phyloP scores from a whole-genome alignment of 2,329 filamentous ascomycete species.

The Hypoxylon sp. region DNA sequence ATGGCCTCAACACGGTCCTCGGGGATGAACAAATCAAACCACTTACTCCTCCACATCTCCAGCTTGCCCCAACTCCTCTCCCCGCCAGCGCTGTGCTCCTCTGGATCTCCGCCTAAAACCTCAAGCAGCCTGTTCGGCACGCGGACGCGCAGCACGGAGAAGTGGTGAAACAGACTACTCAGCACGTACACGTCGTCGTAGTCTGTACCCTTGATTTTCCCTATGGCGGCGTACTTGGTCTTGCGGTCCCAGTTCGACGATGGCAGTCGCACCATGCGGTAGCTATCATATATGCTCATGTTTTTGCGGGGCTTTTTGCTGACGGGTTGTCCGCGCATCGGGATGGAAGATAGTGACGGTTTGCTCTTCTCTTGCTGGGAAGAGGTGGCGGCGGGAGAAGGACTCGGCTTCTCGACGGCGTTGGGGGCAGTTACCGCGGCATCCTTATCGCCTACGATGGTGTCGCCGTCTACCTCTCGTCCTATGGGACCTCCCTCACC shows the following conservation, averaged over 20 bases:
- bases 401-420: neutral
- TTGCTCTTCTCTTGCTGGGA: neutral
- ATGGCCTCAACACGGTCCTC: conserved; percentile 66
- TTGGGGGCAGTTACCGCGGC: conserved; percentile 3
- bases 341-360: conserved; percentile 22
- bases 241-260: conserved; percentile 68
- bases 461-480: conserved; percentile 63
- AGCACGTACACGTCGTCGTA: conserved; percentile 70
- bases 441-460: conserved; percentile 58
- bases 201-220: conserved; percentile 55
- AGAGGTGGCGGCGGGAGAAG: neutral
- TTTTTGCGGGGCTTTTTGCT: conserved; percentile 63
- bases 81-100: conserved; percentile 45
- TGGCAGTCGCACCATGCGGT: conserved; percentile 68
- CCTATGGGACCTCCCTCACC: conserved; percentile 70
- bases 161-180: conserved; percentile 68
- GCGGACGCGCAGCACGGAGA: conserved; percentile 66
- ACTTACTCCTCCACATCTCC: conserved; percentile 65
- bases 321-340: conserved; percentile 44
- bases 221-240: conserved; percentile 64
- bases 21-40: conserved; percentile 67
- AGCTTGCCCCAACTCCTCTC: conserved; percentile 60
- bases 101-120: conserved; percentile 58
- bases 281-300: conserved; percentile 68
- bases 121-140: conserved; percentile 63